Conservation (phyloP, 768 basidiomycete genomes). For the Panaeolus papilionaceus region DNA sequence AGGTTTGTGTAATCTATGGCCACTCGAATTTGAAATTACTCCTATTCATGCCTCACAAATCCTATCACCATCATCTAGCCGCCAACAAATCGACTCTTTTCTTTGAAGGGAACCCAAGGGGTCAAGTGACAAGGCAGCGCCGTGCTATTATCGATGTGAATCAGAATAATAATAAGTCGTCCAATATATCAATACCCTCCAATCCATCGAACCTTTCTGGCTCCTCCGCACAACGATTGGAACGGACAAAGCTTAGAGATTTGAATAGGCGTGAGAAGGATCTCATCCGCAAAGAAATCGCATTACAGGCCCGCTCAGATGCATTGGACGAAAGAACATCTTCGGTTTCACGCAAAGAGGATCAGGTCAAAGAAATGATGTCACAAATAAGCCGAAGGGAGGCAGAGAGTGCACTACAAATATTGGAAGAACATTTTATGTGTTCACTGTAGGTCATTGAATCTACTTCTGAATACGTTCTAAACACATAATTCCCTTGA, state of each 20-base stretch:
- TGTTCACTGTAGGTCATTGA: conserved; percentile 59
- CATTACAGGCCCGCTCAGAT: conserved; percentile 41
- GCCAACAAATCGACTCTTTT: conserved; percentile 1
- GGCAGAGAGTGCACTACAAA: conserved; percentile 46
- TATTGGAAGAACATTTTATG: conserved; percentile 69
- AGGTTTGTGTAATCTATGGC: neutral
- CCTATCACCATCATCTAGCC: conserved; percentile 5
- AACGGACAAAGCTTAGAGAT: conserved; percentile 46
- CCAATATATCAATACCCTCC: conserved; percentile 23
- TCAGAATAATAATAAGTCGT: conserved; percentile 1
- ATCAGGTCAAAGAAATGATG: conserved; percentile 45
- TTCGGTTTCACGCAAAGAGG: conserved; percentile 46
- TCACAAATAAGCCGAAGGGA: conserved; percentile 50
- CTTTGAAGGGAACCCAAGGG: neutral
- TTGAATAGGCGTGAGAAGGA: conserved; percentile 44
- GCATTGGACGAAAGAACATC: conserved; percentile 49
- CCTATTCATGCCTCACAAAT: conserved; percentile 1
- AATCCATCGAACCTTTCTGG: conserved; percentile 27
- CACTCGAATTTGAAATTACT: neutral
- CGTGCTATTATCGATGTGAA: conserved; percentile 1
- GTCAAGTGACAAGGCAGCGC: conserved; percentile 1
- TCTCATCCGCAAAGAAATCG: conserved; percentile 44
- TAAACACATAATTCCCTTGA: conserved; percentile 15
- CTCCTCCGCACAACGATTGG: conserved; percentile 42
- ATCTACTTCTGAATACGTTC: conserved; percentile 3